These are phyloP conservation scores for Populus davidiana DNA, from an alignment of 345 rosid genomes.

Conservation along the genomic window DNA sequence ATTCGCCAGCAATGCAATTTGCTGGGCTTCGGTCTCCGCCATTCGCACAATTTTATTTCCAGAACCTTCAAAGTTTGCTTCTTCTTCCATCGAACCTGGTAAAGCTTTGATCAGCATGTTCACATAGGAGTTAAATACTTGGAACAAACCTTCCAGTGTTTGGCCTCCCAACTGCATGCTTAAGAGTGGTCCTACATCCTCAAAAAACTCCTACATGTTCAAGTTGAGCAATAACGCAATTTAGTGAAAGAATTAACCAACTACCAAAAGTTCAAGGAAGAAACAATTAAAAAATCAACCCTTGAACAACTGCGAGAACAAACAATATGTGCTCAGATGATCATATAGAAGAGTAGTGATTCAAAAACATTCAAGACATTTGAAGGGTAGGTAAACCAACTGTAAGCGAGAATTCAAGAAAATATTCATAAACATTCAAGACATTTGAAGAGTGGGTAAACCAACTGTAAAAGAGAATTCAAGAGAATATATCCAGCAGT, in stretches of 20 bases:
- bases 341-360: not conserved
- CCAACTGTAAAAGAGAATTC: not conserved
- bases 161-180: constrained; percentile 98
- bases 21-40: constrained; percentile 96
- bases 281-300: constrained; percentile 15
- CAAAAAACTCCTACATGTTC: constrained; percentile 79
- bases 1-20: constrained; percentile 95
- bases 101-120: constrained; percentile 85
- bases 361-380: not conserved
- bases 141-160: constrained; percentile 87
- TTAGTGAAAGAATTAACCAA: constrained; percentile 6
- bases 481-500: not conserved
- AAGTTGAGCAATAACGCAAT: constrained; percentile 6
- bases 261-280: not conserved
- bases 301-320: not conserved
- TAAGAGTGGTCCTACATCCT: constrained; percentile 94
- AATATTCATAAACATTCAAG: not conserved
- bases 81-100: constrained; percentile 96
- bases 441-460: not conserved
- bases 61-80: constrained; percentile 69
- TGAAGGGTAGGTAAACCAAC: not conserved
- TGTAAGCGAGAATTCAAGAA: not conserved
- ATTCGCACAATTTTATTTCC: constrained; percentile 79
- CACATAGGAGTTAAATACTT: constrained; percentile 86
- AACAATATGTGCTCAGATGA: not conserved